Base-by-base conservation (phyloP, 148 eudicot genomes). In the Talinum fruticosum region DNA sequence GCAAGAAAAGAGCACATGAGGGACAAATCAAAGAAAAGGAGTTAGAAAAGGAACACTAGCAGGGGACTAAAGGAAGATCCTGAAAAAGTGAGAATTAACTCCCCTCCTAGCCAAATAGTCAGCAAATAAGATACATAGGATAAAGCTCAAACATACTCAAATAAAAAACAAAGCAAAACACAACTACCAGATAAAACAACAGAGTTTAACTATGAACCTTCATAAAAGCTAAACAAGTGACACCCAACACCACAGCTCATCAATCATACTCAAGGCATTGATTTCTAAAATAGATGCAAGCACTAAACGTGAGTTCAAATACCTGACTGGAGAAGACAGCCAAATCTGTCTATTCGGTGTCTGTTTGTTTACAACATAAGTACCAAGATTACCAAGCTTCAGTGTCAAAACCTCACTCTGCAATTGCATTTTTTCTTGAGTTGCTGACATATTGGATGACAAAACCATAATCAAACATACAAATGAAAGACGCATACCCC, bases 241-340 rank as follows among this genome's bases (percentile, higher is more conserved):
- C 30, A 2, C 6, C 29, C 14, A 34, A 32, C 47, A 24, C 21
- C 30, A 34, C 51, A 28, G 44, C 33, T 19, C 36, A 23, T 51
- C 53, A 15, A 8, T 47, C 57, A 51, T 51, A 51, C 19, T 28
- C 54, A 51, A 10, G 7, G 54, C 6, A 74, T 19, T 8, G 65
- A 59, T 71, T 38, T 67, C 6, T 16, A 47, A 57, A 45, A 10
- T 38, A 62, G 6, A n/a, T 28, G 29, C 13, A 44, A 37, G 37
- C 64, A 62, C 8, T 23, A 62, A 69, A 13, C 54, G 29, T 19
- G 4, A 32, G 8, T 32, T 72, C 72, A 51, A 33, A 51, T 64
- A 95, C 99, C 99, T 95, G 81, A 93, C 89, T 49, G 99, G 99
- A 47, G 99, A 95, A 59, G 97, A 95, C 84, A 95, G 75, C 99